Conservation (phyloP, 192 early-diverging fungal genomes). For the Backusella sp. region DNA sequence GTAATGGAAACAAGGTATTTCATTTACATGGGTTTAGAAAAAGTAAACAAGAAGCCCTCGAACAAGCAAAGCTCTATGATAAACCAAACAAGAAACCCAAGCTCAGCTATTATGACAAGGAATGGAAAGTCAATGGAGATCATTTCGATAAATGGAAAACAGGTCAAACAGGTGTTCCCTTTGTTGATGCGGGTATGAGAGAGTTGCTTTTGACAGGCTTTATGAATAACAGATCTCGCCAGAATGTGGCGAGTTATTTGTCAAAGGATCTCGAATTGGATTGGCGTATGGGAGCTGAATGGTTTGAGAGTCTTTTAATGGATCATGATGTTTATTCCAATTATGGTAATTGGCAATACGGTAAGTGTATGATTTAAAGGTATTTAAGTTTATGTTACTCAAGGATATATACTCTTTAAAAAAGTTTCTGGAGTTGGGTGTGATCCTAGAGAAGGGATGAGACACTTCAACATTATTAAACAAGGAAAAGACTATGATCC, state of each 20-base stretch:
- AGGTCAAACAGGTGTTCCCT: constrained; percentile 40
- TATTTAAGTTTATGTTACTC: background rate
- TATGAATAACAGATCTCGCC: constrained; percentile 35
- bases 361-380: background rate
- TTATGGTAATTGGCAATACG: constrained; percentile 48
- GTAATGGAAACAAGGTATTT: constrained; percentile 30
- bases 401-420: background rate
- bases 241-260: constrained; percentile 44
- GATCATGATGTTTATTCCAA: constrained; percentile 46
- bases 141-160: constrained; percentile 22
- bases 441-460: constrained; percentile 31
- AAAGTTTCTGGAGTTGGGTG: constrained; percentile 41
- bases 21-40: constrained; percentile 11
- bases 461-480: constrained; percentile 43
- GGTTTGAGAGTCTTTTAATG: constrained; percentile 33
- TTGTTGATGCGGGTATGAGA: constrained; percentile 42
- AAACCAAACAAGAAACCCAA: background rate
- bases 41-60: background rate
- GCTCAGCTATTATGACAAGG: background rate
- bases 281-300: constrained; percentile 41
- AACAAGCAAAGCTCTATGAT: background rate
- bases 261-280: constrained; percentile 32
- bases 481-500: constrained; percentile 45
- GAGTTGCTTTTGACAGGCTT: constrained; percentile 39
- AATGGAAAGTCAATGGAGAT: constrained; percentile 6